Conservation (phyloP, 257 asterid genomes). For the Osmanthus fragrans region DNA sequence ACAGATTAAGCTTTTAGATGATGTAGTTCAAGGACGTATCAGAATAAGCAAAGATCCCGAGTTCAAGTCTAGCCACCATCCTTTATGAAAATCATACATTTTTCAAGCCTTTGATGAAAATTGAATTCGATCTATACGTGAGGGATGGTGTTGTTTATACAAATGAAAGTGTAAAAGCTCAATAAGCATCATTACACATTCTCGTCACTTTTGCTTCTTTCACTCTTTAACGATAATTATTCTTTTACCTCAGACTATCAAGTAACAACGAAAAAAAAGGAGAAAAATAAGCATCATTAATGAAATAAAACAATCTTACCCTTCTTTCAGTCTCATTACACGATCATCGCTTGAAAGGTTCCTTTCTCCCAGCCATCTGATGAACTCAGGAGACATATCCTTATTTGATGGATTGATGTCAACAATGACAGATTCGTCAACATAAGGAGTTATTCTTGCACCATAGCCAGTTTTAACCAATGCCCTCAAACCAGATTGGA, state of each 20-base stretch:
- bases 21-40: background rate
- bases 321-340: constrained; percentile 63
- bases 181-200: too few relatives aligned
- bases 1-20: background rate
- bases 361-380: constrained; percentile 59
- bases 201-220: background rate
- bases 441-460: constrained; percentile 58
- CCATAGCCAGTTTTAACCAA: constrained; percentile 66
- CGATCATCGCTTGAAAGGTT: constrained; percentile 66
- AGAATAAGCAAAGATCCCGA: background rate
- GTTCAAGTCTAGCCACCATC: background rate
- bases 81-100: too few relatives aligned
- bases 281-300: background rate
- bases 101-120: background rate
- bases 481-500: constrained; percentile 67
- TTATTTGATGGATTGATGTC: constrained; percentile 56
- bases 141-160: background rate
- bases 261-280: background rate
- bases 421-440: constrained; percentile 57
- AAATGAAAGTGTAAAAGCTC: too few relatives aligned
- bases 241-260: background rate
- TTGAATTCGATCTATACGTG: background rate
- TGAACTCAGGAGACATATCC: constrained; percentile 57
- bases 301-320: constrained; percentile 36
- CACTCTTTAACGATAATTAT: background rate